A percentile compares a stretch with the other conserved stretches of the same genome.
phyloP scores from a whole-genome alignment of 257 asterid genomes.

The Sherardia arvensis region DNA sequence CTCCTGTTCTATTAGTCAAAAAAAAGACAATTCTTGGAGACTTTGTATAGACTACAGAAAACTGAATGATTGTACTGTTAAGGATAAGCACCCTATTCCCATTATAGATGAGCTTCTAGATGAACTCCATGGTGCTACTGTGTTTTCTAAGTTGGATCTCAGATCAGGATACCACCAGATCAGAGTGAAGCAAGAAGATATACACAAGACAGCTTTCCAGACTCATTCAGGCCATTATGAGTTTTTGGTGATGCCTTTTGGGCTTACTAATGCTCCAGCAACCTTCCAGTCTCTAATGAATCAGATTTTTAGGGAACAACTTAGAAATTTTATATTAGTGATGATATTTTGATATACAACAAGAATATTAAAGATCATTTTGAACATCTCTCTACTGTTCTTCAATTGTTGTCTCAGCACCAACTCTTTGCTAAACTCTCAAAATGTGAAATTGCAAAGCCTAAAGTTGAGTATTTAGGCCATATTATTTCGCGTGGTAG shows the following conservation, averaged over 20 bases:
- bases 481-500: no score
- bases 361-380: no score
- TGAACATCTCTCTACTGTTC: no score
- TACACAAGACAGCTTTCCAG: neutral
- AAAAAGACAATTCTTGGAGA: neutral
- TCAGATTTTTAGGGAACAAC: neutral
- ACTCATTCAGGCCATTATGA: neutral
- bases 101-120: neutral
- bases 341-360: neutral
- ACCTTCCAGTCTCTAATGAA: neutral
- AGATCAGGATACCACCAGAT: neutral
- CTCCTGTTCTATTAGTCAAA: no score
- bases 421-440: no score
- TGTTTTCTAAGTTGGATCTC: neutral
- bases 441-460: no score
- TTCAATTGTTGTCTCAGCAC: no score
- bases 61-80: neutral
- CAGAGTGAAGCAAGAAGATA: neutral
- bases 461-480: no score
- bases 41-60: neutral
- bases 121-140: neutral
- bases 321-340: neutral
- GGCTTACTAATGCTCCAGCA: neutral
- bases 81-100: neutral
- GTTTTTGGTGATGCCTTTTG: neutral